Percentiles rank a stretch among this genome's conserved stretches.
phyloP scores from a whole-genome alignment of 2,329 filamentous ascomycete species.

The Tolypocladium ovalisporum region DNA sequence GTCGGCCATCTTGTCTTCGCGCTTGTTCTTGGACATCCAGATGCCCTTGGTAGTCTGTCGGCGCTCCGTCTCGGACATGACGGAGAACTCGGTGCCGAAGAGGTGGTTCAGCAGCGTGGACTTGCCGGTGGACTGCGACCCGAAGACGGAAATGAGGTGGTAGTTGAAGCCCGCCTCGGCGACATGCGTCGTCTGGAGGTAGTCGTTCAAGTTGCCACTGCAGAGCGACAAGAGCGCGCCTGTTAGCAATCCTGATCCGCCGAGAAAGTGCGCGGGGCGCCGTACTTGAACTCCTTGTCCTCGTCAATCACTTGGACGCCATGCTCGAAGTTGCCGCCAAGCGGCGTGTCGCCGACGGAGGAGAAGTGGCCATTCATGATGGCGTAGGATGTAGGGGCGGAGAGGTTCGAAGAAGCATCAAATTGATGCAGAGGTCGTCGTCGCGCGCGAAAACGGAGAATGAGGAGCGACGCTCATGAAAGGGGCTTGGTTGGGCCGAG shows the following conservation, averaged over 20 bases:
- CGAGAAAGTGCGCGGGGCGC: no score
- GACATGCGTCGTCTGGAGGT: slow-evolving; percentile 69
- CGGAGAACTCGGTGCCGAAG: slow-evolving; percentile 91
- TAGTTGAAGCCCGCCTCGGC: slow-evolving; percentile 95
- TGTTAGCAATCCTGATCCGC: slow-evolving; percentile 8
- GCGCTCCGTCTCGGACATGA: slow-evolving; percentile 92
- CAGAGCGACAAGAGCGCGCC: slow-evolving; percentile 1
- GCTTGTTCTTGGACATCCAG: slow-evolving; percentile 98
- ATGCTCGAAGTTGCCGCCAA: slow-evolving; percentile 67
- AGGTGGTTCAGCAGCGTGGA: slow-evolving; percentile 93
- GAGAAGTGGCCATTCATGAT: slow-evolving; percentile 75
- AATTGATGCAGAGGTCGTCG: background rate
- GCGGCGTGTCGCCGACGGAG: slow-evolving; percentile 54
- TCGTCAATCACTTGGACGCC: slow-evolving; percentile 90
- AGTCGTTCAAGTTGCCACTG: slow-evolving; percentile 68
- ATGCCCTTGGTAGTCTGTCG: slow-evolving; percentile 98
- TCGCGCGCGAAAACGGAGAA: background rate
- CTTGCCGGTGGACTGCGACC: slow-evolving; percentile 96
- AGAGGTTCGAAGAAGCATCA: slow-evolving; percentile 4
- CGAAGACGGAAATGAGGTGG: slow-evolving; percentile 97
- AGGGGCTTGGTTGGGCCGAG: background rate
- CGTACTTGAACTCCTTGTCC: slow-evolving; percentile 91
- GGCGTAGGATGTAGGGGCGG: slow-evolving; percentile 8
- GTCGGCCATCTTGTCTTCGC: slow-evolving; percentile 66
- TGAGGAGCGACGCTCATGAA: background rate